Evolutionary conservation across 2,329 filamentous ascomycete genomes (phyloP).

Genomic region (Colletotrichum sp.): DNA sequence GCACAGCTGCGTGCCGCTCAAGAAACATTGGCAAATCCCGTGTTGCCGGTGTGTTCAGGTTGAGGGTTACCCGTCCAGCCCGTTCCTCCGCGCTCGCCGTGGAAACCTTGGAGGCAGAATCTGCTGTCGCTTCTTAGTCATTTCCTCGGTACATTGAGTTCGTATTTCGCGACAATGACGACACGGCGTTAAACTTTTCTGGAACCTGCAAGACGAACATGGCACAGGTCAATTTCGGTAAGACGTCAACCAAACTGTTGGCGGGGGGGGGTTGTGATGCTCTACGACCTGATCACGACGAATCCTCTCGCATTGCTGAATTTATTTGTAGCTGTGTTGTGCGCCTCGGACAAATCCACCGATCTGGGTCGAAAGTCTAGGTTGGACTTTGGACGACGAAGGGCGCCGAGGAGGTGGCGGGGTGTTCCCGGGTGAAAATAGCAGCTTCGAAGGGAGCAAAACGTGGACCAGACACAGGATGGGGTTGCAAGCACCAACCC

Average conservation of each 20-base stretch:
- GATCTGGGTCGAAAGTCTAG: background rate
- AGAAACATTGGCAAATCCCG: background rate
- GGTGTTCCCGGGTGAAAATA: background rate
- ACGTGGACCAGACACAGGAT: background rate
- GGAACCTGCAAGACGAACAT: background rate
- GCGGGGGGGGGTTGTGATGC: background rate
- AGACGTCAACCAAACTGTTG: background rate
- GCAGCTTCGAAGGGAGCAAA: background rate
- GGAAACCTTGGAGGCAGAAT: background rate
- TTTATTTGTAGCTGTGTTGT: background rate
- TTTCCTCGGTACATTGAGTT: background rate
- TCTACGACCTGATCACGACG: background rate
- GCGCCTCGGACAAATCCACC: background rate
- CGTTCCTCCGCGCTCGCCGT: background rate
- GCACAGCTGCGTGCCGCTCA: constrained; percentile 7
- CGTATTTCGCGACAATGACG: constrained; percentile 8
- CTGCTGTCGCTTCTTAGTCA: background rate
- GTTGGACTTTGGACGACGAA: background rate
- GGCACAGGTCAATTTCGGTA: background rate
- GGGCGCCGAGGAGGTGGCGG: background rate
- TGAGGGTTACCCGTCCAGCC: background rate
- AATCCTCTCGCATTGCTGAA: background rate
- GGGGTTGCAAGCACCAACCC: background rate
- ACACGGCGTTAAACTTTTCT: background rate
- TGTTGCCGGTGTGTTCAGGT: background rate